Evolutionary conservation across 2,329 filamentous ascomycete genomes (phyloP).

Genomic region (Talaromyces amestolkiae): DNA sequence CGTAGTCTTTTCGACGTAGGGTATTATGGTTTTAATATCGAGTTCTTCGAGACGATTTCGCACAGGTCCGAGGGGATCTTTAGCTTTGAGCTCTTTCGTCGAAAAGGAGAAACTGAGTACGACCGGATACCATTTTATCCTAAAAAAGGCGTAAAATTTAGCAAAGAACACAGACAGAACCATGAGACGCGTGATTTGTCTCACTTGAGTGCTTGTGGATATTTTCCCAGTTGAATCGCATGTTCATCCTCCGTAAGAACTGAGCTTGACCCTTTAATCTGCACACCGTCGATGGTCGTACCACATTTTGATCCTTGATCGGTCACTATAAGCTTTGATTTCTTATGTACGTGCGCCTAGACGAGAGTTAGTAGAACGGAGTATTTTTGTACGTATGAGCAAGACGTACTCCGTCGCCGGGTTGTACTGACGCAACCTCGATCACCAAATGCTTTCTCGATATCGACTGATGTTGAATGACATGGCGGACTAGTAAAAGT

Average conservation of each 20-base stretch:
- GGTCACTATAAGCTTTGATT: conserved; percentile 69
- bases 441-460: conserved; percentile 87
- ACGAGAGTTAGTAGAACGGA: conserved; percentile 18
- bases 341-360: conserved; percentile 61
- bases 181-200: conserved; percentile 7
- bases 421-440: conserved; percentile 62
- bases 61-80: conserved; percentile 62
- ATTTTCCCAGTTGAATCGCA: conserved; percentile 69
- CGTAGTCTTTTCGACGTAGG: conserved; percentile 73
- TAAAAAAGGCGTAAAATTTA: conserved; percentile 33
- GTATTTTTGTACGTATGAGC: background rate
- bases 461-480: conserved; percentile 75
- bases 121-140: conserved; percentile 74
- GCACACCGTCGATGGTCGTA: conserved; percentile 71
- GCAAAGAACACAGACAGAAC: background rate
- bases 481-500: conserved; percentile 58
- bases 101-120: conserved; percentile 80
- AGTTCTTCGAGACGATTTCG: conserved; percentile 70
- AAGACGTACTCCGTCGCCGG: conserved; percentile 63
- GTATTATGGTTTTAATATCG: conserved; percentile 80
- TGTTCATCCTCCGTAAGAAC: conserved; percentile 59
- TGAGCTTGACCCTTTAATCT: conserved; percentile 62
- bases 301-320: conserved; percentile 84
- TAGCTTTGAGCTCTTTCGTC: conserved; percentile 64
- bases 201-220: conserved; percentile 53